phyloP scores from a whole-genome alignment of 1,139 yeast species.

The Suhomyces guaymorum region DNA sequence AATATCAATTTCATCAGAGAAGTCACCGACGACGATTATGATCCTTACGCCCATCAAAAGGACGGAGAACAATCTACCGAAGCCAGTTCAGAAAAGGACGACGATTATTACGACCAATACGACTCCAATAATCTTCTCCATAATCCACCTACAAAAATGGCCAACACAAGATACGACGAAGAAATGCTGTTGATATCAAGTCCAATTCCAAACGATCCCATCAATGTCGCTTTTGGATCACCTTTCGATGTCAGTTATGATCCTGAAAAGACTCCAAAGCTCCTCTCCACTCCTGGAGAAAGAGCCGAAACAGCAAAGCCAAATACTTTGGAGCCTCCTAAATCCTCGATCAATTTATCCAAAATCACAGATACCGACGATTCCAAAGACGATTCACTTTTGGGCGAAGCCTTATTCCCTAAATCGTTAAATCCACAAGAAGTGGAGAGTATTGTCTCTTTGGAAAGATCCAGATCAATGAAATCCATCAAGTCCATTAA shows the following conservation, averaged over 20 bases:
- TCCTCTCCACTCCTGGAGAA: not conserved
- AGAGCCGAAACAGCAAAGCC: conserved; percentile 3
- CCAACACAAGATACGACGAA: conserved; percentile 28
- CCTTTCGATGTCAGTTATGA: conserved; percentile 34
- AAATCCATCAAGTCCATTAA: conserved; percentile 42
- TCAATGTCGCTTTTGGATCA: conserved; percentile 30
- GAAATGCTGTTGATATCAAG: conserved; percentile 28
- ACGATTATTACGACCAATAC: conserved; percentile 20
- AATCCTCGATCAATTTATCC: conserved; percentile 11
- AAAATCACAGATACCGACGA: conserved; percentile 7
- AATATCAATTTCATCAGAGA: conserved; percentile 38
- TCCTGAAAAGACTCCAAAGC: conserved; percentile 9
- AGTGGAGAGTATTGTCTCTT: conserved; percentile 70
- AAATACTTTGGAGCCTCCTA: conserved; percentile 3
- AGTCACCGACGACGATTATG: conserved; percentile 30
- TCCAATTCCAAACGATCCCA: conserved; percentile 10
- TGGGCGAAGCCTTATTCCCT: conserved; percentile 73
- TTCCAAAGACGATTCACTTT: conserved; percentile 4
- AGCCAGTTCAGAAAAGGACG: conserved; percentile 12
- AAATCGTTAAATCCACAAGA: conserved; percentile 65
- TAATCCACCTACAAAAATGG: conserved; percentile 31
- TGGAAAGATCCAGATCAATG: conserved; percentile 69
- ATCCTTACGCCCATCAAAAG: conserved; percentile 3
- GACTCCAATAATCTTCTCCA: conserved; percentile 27
- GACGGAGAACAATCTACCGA: not conserved